phyloP scores from a whole-genome alignment of 257 asterid genomes.

The Rhazya stricta region DNA sequence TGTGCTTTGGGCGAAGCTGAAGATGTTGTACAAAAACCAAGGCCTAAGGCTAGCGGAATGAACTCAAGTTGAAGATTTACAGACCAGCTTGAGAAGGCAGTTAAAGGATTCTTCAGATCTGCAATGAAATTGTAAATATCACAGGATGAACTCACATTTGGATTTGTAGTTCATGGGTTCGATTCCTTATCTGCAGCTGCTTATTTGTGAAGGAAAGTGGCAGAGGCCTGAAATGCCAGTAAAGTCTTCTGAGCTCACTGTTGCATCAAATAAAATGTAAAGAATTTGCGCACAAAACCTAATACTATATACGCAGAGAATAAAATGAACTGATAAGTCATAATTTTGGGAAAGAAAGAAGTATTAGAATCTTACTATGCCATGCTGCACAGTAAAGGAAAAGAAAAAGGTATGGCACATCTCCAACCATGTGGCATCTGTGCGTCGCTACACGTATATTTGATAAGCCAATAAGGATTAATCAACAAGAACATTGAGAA shows the following conservation, averaged over 20 bases:
- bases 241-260: conserved; percentile 11
- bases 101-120: conserved; percentile 5
- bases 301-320: conserved; percentile 17
- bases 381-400: conserved; percentile 36
- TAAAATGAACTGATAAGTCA: conserved; percentile 15
- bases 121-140: conserved; percentile 13
- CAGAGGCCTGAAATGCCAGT: neutral
- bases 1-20: neutral
- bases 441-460: conserved; percentile 23
- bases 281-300: conserved; percentile 20
- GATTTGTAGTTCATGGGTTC: conserved; percentile 21
- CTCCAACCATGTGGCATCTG: conserved; percentile 44
- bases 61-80: neutral
- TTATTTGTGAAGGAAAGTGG: conserved; percentile 10
- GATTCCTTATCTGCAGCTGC: conserved; percentile 5
- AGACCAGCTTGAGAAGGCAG: neutral
- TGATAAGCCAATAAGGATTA: conserved; percentile 11
- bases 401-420: conserved; percentile 40
- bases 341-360: conserved; percentile 30
- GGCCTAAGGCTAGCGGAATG: neutral
- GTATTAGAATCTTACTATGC: conserved; percentile 42
- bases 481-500: neutral
- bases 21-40: neutral
- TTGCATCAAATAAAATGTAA: neutral
- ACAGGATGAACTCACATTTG: conserved; percentile 30